phyloP scores from a whole-genome alignment of 768 basidiomycete species.

The Rubroboletus satanas region DNA sequence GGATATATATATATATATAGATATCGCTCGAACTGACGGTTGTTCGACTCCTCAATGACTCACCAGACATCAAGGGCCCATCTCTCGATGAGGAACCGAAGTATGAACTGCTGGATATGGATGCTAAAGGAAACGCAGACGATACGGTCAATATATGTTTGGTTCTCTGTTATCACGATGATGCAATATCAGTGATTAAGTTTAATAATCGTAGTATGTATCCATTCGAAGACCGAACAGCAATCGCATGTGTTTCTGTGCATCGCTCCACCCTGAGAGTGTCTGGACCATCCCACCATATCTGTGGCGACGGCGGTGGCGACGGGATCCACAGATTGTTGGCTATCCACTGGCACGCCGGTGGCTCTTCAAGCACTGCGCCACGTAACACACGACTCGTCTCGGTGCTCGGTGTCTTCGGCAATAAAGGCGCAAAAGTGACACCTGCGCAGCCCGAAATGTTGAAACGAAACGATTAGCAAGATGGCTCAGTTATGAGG shows the following conservation, averaged over 20 bases:
- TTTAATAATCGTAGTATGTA: not conserved
- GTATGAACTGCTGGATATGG: not conserved
- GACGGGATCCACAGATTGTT: not conserved
- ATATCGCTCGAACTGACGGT: not conserved
- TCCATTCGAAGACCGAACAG: not conserved
- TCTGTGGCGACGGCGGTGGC: not conserved
- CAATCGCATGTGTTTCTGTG: not conserved
- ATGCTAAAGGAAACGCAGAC: not conserved
- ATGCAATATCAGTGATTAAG: not conserved
- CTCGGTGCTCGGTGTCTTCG: not conserved
- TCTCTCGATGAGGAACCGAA: not conserved
- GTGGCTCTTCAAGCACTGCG: not conserved
- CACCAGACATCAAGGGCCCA: not conserved
- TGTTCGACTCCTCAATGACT: not conserved
- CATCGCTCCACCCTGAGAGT: not conserved
- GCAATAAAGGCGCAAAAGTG: not conserved
- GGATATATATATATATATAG: too few species aligned
- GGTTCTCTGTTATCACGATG: not conserved
- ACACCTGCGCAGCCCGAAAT: not conserved
- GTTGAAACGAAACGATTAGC: slow-evolving; percentile 2
- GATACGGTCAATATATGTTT: not conserved
- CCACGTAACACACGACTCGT: not conserved
- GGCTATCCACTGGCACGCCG: not conserved
- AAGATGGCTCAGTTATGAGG: not conserved
- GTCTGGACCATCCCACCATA: not conserved